Evolutionary conservation across 192 early-diverging fungal species (phyloP).

Genomic region (Backusella luteola): DNA sequence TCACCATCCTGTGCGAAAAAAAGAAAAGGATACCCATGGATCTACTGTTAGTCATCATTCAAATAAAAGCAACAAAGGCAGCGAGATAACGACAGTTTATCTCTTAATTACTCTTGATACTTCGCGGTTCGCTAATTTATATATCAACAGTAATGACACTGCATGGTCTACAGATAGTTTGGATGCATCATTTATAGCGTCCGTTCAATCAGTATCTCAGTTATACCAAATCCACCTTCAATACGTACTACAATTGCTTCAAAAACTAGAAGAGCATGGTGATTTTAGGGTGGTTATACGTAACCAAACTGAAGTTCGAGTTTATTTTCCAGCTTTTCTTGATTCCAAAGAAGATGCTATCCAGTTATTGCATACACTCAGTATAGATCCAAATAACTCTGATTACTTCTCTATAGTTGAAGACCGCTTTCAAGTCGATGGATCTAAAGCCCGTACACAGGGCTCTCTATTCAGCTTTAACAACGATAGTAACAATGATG

Average conservation of each 20-base stretch:
- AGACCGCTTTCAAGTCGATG: slow-evolving; percentile 11
- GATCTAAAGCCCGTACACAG: not conserved
- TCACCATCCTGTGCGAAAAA: not conserved
- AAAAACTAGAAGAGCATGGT: not conserved
- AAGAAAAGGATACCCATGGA: slow-evolving; percentile 1
- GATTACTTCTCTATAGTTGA: slow-evolving; percentile 3
- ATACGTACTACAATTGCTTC: not conserved
- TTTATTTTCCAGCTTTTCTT: slow-evolving; percentile 7
- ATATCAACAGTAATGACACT: not conserved
- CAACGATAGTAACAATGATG: not conserved
- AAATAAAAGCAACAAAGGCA: slow-evolving; percentile 9
- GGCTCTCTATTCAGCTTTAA: not conserved
- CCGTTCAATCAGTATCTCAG: not conserved
- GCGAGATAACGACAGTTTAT: not conserved
- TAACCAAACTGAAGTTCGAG: not conserved
- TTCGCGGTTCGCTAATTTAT: not conserved
- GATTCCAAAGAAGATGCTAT: not conserved
- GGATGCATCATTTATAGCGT: not conserved
- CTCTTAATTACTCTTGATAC: slow-evolving; percentile 15
- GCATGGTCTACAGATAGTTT: slow-evolving; percentile 4
- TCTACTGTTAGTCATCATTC: not conserved
- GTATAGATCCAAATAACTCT: not conserved
- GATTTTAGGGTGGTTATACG: not conserved
- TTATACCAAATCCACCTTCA: not conserved
- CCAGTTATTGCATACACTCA: not conserved